Base-by-base conservation (phyloP, 177 flowering plant species). In the Vitis hybrid region DNA sequence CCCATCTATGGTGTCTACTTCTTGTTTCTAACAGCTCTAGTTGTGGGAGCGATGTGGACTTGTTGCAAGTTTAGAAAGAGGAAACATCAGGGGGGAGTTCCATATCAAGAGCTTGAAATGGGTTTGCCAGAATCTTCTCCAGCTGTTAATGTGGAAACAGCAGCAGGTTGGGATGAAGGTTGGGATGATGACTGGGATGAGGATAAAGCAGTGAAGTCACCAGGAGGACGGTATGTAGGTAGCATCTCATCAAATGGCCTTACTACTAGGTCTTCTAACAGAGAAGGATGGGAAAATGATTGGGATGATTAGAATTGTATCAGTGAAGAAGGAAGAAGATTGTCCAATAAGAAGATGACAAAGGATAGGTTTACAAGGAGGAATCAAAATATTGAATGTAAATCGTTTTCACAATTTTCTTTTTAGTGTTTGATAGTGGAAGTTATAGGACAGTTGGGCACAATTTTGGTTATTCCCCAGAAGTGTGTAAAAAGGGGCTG, bases 101-200 rank as follows among this genome's bases (percentile, higher is more conserved):
- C 85, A 60, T 92, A 92, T 77, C 98, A 89, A 70, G 98, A 92
- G 78, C 91, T 91, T 48, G 96, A 91, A 80, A 89, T 92, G 96
- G 90, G 85, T 11, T 13, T 76, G 71, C 85, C 89, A 3, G 86
- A 82, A 49, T 71, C 89, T 3, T 66, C 27, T 52, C 52, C 81
- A 17, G 81, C 78, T 24, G 74, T 30, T 13, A 68, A 75, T 62
- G 79, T 80, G 46, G 90, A 81, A 65, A 21, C 90, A 0, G 81
- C 82, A 8, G 88, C 85, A 66, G 93, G 91, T 60, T 91, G 94
- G 97, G 94, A 91, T 72, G 71, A 84, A 77, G 88, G 79, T n/a
- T 91, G 97, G 96, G 98, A 90, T 72, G 95, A 92, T 68, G 88
- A 87, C 49, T 88, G 92, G 91, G 90, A 86, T 62, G 91, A 87